Conservation (phyloP, 1,284 basidiomycete genomes). For the Trametes versicolor region DNA sequence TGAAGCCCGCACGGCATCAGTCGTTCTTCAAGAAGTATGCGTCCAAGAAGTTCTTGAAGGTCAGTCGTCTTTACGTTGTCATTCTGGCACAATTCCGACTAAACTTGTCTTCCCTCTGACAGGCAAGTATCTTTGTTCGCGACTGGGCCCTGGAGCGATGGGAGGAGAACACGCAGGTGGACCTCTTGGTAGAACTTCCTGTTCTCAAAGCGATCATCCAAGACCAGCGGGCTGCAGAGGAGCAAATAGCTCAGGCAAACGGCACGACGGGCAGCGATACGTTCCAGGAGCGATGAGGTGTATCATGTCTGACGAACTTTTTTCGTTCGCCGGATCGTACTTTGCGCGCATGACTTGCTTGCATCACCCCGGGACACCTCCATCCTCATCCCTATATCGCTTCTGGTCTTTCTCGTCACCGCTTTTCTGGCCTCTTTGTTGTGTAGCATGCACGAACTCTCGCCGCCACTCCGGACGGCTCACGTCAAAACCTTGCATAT, state of each 20-base stretch:
- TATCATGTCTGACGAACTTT: neutral
- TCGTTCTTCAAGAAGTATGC: slow-evolving; percentile 89
- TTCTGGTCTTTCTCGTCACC: slow-evolving; percentile 20
- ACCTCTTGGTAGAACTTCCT: slow-evolving; percentile 60
- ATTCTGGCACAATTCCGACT: slow-evolving; percentile 16
- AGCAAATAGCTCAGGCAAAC: slow-evolving; percentile 36
- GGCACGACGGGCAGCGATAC: slow-evolving; percentile 26
- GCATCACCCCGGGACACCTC: slow-evolving; percentile 17
- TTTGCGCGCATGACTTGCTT: slow-evolving; percentile 7
- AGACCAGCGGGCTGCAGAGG: slow-evolving; percentile 46
- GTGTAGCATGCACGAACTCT: slow-evolving; percentile 30
- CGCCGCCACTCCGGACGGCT: slow-evolving; percentile 27
- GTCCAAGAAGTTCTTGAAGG: slow-evolving; percentile 87
- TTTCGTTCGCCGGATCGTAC: neutral
- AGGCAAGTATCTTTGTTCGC: slow-evolving; percentile 70
- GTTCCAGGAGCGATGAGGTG: slow-evolving; percentile 25
- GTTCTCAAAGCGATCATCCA: slow-evolving; percentile 62
- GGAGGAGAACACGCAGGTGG: slow-evolving; percentile 62
- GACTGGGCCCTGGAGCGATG: slow-evolving; percentile 73
- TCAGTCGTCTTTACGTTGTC: slow-evolving; percentile 43
- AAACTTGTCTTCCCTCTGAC: neutral
- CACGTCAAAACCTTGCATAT: slow-evolving; percentile 33
- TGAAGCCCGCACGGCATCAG: slow-evolving; percentile 79
- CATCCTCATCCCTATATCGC: slow-evolving; percentile 23
- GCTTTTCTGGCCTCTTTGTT: slow-evolving; percentile 26